Evolutionary conservation across 306 rosid species (phyloP).

Genomic region (Cicer bijugum): DNA sequence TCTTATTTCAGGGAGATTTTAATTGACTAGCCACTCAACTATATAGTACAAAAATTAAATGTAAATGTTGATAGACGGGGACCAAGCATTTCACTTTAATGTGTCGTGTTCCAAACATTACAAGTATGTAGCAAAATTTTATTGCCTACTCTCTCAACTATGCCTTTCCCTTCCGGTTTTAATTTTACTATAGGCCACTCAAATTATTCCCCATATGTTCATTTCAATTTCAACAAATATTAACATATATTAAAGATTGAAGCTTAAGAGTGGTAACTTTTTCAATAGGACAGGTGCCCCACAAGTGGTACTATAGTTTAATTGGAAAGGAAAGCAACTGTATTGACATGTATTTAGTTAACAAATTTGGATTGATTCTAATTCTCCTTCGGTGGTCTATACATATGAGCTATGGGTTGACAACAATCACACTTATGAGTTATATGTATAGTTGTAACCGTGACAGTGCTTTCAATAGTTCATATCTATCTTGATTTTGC

Average conservation of each 20-base stretch:
- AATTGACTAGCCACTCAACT: conserved; percentile 45
- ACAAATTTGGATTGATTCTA: conserved; percentile 34
- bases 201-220: conserved; percentile 1
- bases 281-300: conserved; percentile 38
- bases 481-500: background rate
- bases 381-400: conserved; percentile 22
- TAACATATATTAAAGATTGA: conserved; percentile 27
- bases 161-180: conserved; percentile 35
- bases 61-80: conserved; percentile 49
- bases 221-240: background rate
- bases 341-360: conserved; percentile 46
- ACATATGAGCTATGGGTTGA: conserved; percentile 27
- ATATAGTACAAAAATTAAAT: conserved; percentile 39
- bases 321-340: conserved; percentile 23
- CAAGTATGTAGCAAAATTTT: conserved; percentile 38
- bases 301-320: conserved; percentile 35
- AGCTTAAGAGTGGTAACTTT: conserved; percentile 31
- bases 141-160: conserved; percentile 34
- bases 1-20: conserved; percentile 47
- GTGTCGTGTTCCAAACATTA: conserved; percentile 40
- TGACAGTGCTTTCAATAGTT: conserved; percentile 33
- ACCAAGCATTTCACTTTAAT: conserved; percentile 44
- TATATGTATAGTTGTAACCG: background rate
- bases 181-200: conserved; percentile 7
- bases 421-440: conserved; percentile 20